Percentiles rank a stretch among this genome's conserved stretches.
Evolutionary conservation across 2,329 filamentous ascomycete genomes (phyloP).

Genomic region (Albifimbria verrucaria): DNA sequence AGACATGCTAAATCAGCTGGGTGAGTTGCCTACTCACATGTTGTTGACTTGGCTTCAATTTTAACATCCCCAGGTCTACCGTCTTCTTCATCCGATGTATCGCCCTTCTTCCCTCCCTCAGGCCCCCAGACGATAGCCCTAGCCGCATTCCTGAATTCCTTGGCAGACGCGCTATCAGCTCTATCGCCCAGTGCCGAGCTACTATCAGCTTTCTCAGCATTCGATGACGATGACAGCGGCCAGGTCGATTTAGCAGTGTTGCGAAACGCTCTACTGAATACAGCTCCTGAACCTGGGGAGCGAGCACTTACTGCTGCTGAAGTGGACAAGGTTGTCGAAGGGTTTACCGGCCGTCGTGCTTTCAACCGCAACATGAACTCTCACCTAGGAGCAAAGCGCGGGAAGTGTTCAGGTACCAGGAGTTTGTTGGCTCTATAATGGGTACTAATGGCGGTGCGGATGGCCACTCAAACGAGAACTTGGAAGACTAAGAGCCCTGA

Average conservation of each 20-base stretch:
- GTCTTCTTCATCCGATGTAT: conserved; percentile 65
- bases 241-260: conserved; percentile 84
- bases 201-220: conserved; percentile 86
- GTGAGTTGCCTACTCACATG: too few relatives aligned
- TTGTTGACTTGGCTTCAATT: not conserved
- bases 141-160: conserved; percentile 77
- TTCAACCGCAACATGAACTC: conserved; percentile 64
- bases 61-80: conserved; percentile 60
- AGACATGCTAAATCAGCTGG: conserved; percentile 83
- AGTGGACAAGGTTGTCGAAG: conserved; percentile 81
- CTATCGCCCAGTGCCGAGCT: conserved; percentile 79
- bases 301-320: conserved; percentile 65
- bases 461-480: conserved; percentile 23
- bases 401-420: conserved; percentile 90
- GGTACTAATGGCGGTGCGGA: conserved; percentile 46
- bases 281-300: conserved; percentile 71
- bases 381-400: conserved; percentile 58
- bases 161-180: conserved; percentile 70
- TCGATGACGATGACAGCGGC: conserved; percentile 93
- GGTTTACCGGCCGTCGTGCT: conserved; percentile 79
- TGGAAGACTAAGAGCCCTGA: conserved; percentile 14
- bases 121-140: conserved; percentile 73
- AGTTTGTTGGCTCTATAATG: conserved; percentile 75
- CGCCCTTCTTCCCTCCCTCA: conserved; percentile 76
- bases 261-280: conserved; percentile 77